These are phyloP conservation scores for Candida tibetensis DNA, from an alignment of 805 yeast genomes.

Conservation along the genomic window DNA sequence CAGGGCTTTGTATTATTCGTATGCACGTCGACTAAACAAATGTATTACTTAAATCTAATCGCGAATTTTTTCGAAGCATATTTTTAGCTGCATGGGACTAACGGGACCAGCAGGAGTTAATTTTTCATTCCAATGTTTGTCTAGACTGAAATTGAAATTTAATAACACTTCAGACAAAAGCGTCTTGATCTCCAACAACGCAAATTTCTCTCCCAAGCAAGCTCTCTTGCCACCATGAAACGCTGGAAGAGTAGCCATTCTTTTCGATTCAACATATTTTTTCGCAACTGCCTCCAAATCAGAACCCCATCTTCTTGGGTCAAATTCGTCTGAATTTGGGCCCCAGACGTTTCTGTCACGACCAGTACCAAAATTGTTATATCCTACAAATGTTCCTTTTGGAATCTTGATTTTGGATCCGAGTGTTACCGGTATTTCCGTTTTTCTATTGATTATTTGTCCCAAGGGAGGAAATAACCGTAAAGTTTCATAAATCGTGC, in stretches of 20 bases:
- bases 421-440: constrained; percentile 35
- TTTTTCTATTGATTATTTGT: constrained; percentile 50
- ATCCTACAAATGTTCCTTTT: constrained; percentile 51
- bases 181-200: constrained; percentile 44
- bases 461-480: constrained; percentile 57
- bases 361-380: constrained; percentile 52
- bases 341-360: constrained; percentile 48
- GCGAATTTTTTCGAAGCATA: no score
- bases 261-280: constrained; percentile 44
- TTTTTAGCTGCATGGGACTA: no score
- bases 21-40: no score
- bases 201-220: constrained; percentile 59
- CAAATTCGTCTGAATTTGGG: constrained; percentile 38
- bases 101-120: constrained; percentile 61
- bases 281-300: constrained; percentile 33
- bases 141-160: constrained; percentile 34
- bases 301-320: constrained; percentile 53
- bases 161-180: constrained; percentile 36
- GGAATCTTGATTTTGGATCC: constrained; percentile 47
- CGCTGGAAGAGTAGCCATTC: constrained; percentile 45
- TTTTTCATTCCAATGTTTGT: constrained; percentile 45
- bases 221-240: constrained; percentile 62
- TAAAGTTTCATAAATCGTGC: constrained; percentile 46
- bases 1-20: no score
- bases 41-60: no score